Percentiles rank a stretch among this genome's conserved stretches.
phyloP scores from a whole-genome alignment of 164 flowering plant species.

The Chimonanthus salicifolius region DNA sequence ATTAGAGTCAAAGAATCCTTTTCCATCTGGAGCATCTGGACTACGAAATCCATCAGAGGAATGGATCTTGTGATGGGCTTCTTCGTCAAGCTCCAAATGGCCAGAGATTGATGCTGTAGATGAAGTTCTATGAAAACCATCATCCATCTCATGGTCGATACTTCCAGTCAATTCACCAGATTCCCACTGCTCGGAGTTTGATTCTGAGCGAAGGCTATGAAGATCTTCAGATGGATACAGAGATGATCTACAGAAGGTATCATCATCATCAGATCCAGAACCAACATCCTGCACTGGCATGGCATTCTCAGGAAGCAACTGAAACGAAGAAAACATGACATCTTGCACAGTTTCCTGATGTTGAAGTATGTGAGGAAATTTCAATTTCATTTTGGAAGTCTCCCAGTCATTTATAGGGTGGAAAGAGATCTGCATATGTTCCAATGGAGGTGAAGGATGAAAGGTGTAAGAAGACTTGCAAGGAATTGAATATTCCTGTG shows the following conservation, averaged over 20 bases:
- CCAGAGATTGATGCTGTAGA: slow-evolving; percentile 44
- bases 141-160: slow-evolving; percentile 41
- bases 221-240: slow-evolving; percentile 56
- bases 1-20: slow-evolving; percentile 20
- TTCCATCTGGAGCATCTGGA: slow-evolving; percentile 13
- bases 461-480: slow-evolving; percentile 3
- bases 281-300: slow-evolving; percentile 29
- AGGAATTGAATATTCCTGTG: slow-evolving; percentile 33
- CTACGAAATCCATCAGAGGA: slow-evolving; percentile 12
- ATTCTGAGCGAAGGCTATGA: slow-evolving; percentile 50
- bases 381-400: slow-evolving; percentile 52
- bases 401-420: slow-evolving; percentile 48
- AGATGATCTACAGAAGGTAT: slow-evolving; percentile 75
- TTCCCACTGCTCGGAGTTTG: slow-evolving; percentile 81
- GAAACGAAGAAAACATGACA: slow-evolving; percentile 64
- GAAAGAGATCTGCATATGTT: slow-evolving; percentile 83
- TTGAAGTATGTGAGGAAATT: slow-evolving; percentile 48
- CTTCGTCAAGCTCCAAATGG: slow-evolving; percentile 29
- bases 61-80: slow-evolving; percentile 9
- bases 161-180: slow-evolving; percentile 37
- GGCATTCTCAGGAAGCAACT: slow-evolving; percentile 61
- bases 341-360: slow-evolving; percentile 35
- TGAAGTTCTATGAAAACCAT: slow-evolving; percentile 43
- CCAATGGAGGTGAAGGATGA: slow-evolving; percentile 72
- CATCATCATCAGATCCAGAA: slow-evolving; percentile 64